Evolutionary conservation across 169 alveolate genomes (phyloP), one percentile per base, ranked within the genome.

Genomic region (Eimeria brunetti): DNA sequence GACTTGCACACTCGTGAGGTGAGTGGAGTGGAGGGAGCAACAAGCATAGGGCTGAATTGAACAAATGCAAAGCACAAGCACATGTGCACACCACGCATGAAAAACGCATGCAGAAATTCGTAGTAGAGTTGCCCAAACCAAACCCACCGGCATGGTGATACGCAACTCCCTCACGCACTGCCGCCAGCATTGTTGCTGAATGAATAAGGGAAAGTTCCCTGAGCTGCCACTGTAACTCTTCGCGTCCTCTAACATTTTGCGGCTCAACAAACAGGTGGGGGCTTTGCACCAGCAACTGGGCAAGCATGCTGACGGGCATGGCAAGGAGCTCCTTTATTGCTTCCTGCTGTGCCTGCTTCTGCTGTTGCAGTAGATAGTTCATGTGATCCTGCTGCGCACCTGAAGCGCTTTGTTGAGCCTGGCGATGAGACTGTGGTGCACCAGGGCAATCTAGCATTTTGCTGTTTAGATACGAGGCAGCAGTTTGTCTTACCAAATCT

Each of bases 81-180:
- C 24, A 2, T 67, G 24, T 11, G 46, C 27, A 4, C 2, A 33
- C 78, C 11, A 6, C 24, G 1, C 49, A 67, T 33, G 51, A 69
- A 69, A 6, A 51, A n/a, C 97, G 53, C 46, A 97, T 89, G 30
- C 97, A 98, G 46, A 53, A 20, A 22, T 6, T 11, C 3, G 49
- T 8, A 27, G 51, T 36, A 41, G 36, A 30, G 64, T 24, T 46
- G 22, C 53, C 67, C 20, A 30, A 53, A 24, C 60, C 0, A 9
- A 36, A 24, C 85, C 27, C 36, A 92, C 96, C 96, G 41, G 98
- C 95, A 81, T 97, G 98, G 94, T 98, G 99, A 93, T 94, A 97
- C 7, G 97, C 98, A 33, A 96, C 88, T 2, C 99, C 99, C 22
- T 88, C 88, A n/a, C 71, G 78, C 56, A 94, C 69, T 33, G 94